phyloP scores from a whole-genome alignment of 1,284 basidiomycete genomes.

The Thecaphora frezii region DNA sequence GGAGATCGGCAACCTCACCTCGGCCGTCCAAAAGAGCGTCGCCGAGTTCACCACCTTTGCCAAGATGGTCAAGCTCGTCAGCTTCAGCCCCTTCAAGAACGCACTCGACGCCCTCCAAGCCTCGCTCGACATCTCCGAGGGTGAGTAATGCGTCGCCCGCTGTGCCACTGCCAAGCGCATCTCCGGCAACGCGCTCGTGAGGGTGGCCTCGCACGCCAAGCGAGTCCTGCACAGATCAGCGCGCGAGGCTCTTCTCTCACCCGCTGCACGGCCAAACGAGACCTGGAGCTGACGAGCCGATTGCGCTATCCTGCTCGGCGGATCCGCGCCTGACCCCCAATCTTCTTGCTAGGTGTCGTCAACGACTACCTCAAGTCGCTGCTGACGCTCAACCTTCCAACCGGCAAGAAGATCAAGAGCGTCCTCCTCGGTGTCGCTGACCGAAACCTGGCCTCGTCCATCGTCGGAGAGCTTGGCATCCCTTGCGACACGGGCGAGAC shows the following conservation, averaged over 20 bases:
- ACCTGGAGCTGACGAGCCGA: too few species aligned
- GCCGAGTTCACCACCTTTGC: slow-evolving; percentile 83
- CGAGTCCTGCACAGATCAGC: too few species aligned
- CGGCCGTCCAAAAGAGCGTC: slow-evolving; percentile 72
- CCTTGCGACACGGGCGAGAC: slow-evolving; percentile 85
- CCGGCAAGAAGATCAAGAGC: slow-evolving; percentile 73
- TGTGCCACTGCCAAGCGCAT: too few species aligned
- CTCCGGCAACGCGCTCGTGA: too few species aligned
- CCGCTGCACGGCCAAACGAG: too few species aligned
- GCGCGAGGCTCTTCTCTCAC: too few species aligned
- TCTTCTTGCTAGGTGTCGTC: slow-evolving; percentile 68
- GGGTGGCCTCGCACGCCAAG: too few species aligned
- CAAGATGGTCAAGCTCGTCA: slow-evolving; percentile 89
- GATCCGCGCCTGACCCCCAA: too few species aligned
- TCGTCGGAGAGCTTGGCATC: slow-evolving; percentile 76
- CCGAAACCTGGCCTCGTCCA: slow-evolving; percentile 74
- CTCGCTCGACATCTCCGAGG: slow-evolving; percentile 94
- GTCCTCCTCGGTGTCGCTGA: slow-evolving; percentile 85
- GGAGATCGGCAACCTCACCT: slow-evolving; percentile 81
- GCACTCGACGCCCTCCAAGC: slow-evolving; percentile 96
- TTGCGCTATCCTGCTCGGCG: too few species aligned
- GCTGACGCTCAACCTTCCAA: slow-evolving; percentile 82
- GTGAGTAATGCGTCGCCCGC: slow-evolving; percentile 63
- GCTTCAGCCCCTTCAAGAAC: slow-evolving; percentile 92
- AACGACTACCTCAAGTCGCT: slow-evolving; percentile 84